phyloP scores from a whole-genome alignment of 495 filamentous ascomycete genomes.

The Hypoxylon subgilvum region DNA sequence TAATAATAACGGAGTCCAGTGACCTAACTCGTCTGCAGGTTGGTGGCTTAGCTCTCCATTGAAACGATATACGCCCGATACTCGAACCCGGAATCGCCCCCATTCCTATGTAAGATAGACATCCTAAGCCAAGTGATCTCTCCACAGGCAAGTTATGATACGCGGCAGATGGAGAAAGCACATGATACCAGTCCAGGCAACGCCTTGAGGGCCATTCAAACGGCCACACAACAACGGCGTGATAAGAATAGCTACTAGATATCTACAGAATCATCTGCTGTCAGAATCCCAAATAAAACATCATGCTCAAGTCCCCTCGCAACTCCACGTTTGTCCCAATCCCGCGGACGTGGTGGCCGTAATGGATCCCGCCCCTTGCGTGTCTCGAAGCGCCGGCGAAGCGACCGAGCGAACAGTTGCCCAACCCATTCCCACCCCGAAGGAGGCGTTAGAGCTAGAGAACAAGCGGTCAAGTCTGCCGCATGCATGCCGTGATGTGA shows the following conservation, averaged over 20 bases:
- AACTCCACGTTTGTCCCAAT: not conserved
- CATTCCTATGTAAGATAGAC: not conserved
- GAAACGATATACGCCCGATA: not conserved
- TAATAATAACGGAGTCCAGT: slow-evolving; percentile 21
- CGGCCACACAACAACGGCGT: no score
- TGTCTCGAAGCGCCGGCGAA: not conserved
- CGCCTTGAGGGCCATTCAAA: no score
- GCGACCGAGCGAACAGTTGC: no score
- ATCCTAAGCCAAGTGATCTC: no score
- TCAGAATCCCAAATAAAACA: no score
- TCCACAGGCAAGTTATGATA: no score
- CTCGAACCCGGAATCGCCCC: slow-evolving; percentile 3
- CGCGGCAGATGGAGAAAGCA: no score
- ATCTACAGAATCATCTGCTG: no score
- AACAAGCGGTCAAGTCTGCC: not conserved
- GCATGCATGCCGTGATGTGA: slow-evolving; percentile 3
- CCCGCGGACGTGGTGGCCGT: not conserved
- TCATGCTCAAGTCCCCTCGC: not conserved
- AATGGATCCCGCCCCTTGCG: not conserved
- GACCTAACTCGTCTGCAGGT: slow-evolving; percentile 14
- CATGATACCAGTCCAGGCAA: no score
- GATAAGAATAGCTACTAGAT: not conserved
- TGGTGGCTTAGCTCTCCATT: slow-evolving; percentile 11
- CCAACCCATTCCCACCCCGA: not conserved
- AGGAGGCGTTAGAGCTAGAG: not conserved